Evolutionary conservation across 441 rosid species (phyloP).

Genomic region (Eruca vesicaria): DNA sequence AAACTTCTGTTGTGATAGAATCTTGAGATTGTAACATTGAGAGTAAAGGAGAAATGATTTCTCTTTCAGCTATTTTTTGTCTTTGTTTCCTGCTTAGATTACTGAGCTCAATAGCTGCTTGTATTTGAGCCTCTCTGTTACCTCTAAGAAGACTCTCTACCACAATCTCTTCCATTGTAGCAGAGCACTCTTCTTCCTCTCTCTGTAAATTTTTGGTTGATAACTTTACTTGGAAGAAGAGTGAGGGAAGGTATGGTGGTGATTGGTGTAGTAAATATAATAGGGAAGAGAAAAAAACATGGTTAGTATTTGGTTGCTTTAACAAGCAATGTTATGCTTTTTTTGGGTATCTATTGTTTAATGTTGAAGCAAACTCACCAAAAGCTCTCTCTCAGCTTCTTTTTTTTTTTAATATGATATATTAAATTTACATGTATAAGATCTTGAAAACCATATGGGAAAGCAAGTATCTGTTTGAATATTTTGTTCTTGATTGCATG

Average conservation of each 20-base stretch:
- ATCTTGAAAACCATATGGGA: slow-evolving; percentile 7
- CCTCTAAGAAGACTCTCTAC: slow-evolving; percentile 54
- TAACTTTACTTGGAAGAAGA: slow-evolving; percentile 35
- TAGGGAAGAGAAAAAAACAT: neutral
- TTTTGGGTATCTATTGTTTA: slow-evolving; percentile 77
- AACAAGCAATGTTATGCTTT: slow-evolving; percentile 50
- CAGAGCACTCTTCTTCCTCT: slow-evolving; percentile 17
- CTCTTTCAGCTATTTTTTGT: slow-evolving; percentile 62
- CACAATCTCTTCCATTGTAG: slow-evolving; percentile 57
- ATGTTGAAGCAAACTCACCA: slow-evolving; percentile 56
- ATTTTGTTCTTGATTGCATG: slow-evolving; percentile 34
- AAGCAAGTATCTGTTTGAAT: slow-evolving; percentile 30
- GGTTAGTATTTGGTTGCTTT: slow-evolving; percentile 72
- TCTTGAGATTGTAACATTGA: slow-evolving; percentile 70
- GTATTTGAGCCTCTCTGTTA: slow-evolving; percentile 48
- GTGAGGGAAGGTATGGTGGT: slow-evolving; percentile 29
- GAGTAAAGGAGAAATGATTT: slow-evolving; percentile 61
- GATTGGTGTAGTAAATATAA: slow-evolving; percentile 30
- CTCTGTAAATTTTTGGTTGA: slow-evolving; percentile 16
- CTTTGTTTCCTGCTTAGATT: slow-evolving; percentile 56
- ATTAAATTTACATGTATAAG: neutral
- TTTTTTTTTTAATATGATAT: neutral
- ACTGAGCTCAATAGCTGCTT: slow-evolving; percentile 57
- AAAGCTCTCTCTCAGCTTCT: slow-evolving; percentile 26
- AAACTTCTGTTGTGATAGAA: slow-evolving; percentile 58